Evolutionary conservation across 805 yeast species (phyloP).

Genomic region (Wickerhamia fluorescens): DNA sequence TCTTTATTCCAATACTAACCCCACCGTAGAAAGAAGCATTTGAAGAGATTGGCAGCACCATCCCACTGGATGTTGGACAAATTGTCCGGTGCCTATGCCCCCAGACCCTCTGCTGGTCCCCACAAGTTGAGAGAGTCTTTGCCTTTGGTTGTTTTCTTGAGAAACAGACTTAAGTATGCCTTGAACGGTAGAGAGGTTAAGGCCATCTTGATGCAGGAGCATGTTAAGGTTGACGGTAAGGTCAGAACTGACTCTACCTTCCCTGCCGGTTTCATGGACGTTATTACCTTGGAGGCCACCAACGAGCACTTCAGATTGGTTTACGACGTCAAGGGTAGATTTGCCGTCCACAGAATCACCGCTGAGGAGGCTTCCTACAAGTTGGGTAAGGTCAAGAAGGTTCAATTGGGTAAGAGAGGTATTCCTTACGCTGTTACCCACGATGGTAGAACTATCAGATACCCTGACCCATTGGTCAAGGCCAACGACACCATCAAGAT

Average conservation of each 20-base stretch:
- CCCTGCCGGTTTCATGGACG: constrained; percentile 99
- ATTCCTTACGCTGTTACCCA: constrained; percentile 98
- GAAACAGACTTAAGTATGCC: constrained; percentile 29
- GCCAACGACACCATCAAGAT: constrained; percentile 97
- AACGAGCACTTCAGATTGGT: constrained; percentile 99
- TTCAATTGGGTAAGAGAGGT: constrained; percentile 97
- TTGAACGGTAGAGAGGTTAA: constrained; percentile 29
- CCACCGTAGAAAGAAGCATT: constrained; percentile 86
- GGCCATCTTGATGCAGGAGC: constrained; percentile 28
- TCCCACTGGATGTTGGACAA: constrained; percentile 99
- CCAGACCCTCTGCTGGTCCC: constrained; percentile 99
- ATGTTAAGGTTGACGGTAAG: constrained; percentile 82
- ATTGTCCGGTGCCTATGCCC: constrained; percentile 98
- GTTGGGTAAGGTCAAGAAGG: constrained; percentile 96
- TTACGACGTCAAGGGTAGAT: constrained; percentile 98
- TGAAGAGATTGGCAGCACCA: constrained; percentile 99
- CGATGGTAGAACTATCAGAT: constrained; percentile 99
- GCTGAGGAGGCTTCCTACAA: constrained; percentile 98
- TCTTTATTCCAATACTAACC: constrained; percentile 17
- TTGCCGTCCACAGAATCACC: constrained; percentile 98
- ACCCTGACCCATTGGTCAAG: constrained; percentile 97
- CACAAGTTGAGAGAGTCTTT: constrained; percentile 50
- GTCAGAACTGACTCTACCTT: constrained; percentile 97
- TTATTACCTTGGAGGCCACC: constrained; percentile 94
- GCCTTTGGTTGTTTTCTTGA: constrained; percentile 25